Base-by-base conservation (phyloP, 2,329 filamentous ascomycete species). In the Cryoendolithus antarcticus region DNA sequence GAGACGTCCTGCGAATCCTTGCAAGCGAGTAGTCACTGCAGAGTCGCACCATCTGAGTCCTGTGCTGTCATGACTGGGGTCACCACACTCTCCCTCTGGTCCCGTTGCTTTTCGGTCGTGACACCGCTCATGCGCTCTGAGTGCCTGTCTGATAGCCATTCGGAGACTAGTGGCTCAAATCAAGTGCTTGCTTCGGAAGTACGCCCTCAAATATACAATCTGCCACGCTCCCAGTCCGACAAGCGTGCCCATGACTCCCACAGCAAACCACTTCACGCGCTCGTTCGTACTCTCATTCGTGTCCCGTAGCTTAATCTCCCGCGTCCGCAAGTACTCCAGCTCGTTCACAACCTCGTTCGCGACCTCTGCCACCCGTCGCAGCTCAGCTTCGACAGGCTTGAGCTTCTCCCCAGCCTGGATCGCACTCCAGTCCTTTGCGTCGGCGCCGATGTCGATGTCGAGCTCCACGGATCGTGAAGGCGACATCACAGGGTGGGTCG, bases 261-360 rank as follows among this genome's bases (percentile, higher is more conserved):
- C 79, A 35, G 89, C 89, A 65, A 98, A 98, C 86, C 86, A 96
- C 72, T 96, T 98, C 57, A 98, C 91, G 43, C 91, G 77, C 66
- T 83, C 91, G 67, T 98, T 98, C 50, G 91, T 98, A 72, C 89
- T 96, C 80, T 98, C 91, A 65, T 98, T 98, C 52, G 91, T 98
- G 67, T 98, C 89, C 61, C 91, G 75, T 54, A 98, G 74, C 71
- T 86, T 93, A 75, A 94, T 86, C 72, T 98, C 91, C 54, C 91
- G 77, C 30, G 64, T 55, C 49, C 91, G 77, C 54, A 98, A 75
- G 67, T 96, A 98, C 49, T 96, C 89, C 89, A 98, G 93, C 72
- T 96, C 89, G 47, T 65, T 65, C 35, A 95, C 89, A 48, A 96
- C 78, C 67, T 96, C 89, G 49, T 71, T 72, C 31, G 93, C 82